These are phyloP conservation scores for Brettanomyces naardenensis DNA, from an alignment of 805 yeast genomes.

Conservation along the genomic window DNA sequence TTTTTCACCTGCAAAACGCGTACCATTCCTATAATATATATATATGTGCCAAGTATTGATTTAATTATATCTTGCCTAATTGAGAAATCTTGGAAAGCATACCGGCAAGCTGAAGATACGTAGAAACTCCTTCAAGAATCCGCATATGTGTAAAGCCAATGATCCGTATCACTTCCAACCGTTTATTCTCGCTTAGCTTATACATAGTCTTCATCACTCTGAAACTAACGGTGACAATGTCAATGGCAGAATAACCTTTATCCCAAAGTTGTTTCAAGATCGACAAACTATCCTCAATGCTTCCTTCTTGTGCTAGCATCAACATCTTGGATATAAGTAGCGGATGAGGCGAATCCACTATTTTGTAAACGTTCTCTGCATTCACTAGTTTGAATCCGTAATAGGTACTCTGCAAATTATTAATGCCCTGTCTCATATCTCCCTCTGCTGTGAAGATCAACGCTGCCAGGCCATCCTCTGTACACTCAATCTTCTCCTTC, in stretches of 20 bases:
- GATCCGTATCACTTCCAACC: conserved; percentile 73
- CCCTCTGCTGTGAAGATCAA: conserved; percentile 94
- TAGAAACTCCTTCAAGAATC: conserved; percentile 85
- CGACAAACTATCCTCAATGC: conserved; percentile 57
- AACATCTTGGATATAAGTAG: conserved; percentile 68
- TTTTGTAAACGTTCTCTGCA: conserved; percentile 86
- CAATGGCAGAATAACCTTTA: conserved; percentile 90
- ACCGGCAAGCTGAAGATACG: conserved; percentile 80
- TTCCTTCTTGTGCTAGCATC: conserved; percentile 23
- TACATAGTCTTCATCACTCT: conserved; percentile 74
- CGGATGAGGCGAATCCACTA: conserved; percentile 97
- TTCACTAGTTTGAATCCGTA: conserved; percentile 92
- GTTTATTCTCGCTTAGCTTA: conserved; percentile 55
- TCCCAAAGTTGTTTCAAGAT: conserved; percentile 68
- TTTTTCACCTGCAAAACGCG: no score
- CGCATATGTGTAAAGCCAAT: conserved; percentile 92
- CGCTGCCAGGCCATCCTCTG: conserved; percentile 89
- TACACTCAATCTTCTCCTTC: conserved; percentile 63
- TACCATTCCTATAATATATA: no score
- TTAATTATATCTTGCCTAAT: no score
- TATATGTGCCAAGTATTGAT: no score
- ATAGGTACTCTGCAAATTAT: conserved; percentile 87
- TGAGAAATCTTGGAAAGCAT: conserved; percentile 65
- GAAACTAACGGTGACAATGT: conserved; percentile 85
- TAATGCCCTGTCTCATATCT: conserved; percentile 97